A percentile compares a stretch with the other conserved stretches of the same genome.
Conservation (phyloP, 1,139 yeast genomes). For the Torulaspora pretoriensis region DNA sequence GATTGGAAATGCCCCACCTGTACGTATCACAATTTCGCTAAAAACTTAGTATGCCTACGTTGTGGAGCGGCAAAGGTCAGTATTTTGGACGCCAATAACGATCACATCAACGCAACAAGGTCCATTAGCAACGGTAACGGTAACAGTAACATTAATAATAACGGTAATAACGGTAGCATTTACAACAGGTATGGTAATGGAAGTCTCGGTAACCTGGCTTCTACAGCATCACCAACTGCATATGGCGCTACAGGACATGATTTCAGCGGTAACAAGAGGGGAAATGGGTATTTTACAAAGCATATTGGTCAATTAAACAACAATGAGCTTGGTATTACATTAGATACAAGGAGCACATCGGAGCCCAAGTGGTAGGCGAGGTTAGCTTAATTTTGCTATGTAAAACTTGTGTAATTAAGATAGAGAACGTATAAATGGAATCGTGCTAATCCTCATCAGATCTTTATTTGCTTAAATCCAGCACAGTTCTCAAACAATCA, state of each 20-base stretch:
- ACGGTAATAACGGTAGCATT: conserved; percentile 8
- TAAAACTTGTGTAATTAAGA: not conserved
- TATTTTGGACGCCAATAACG: conserved; percentile 6
- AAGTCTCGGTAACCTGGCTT: conserved; percentile 11
- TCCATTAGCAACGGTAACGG: conserved; percentile 3
- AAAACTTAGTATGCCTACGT: conserved; percentile 78
- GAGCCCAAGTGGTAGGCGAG: conserved; percentile 21
- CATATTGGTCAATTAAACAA: conserved; percentile 4
- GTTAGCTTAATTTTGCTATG: not conserved
- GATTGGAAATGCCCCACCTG: conserved; percentile 92
- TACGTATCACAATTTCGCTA: conserved; percentile 89
- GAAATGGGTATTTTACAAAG: conserved; percentile 10
- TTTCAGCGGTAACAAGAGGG: conserved; percentile 8
- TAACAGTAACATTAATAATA: conserved; percentile 4
- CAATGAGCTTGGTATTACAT: conserved; percentile 15
- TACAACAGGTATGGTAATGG: conserved; percentile 9
- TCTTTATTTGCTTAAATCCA: conserved; percentile 37
- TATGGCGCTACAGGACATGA: conserved; percentile 12
- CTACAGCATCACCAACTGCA: conserved; percentile 4
- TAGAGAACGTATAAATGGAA: not conserved
- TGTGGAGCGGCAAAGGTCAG: conserved; percentile 70
- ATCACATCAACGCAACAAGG: conserved; percentile 3
- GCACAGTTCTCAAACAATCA: conserved; percentile 88
- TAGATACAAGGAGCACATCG: conserved; percentile 19
- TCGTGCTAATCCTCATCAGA: not conserved